Evolutionary conservation across 1,284 basidiomycete species (phyloP), one percentile per base, ranked within the genome.

Genomic region (Ceratobasidium sp.): DNA sequence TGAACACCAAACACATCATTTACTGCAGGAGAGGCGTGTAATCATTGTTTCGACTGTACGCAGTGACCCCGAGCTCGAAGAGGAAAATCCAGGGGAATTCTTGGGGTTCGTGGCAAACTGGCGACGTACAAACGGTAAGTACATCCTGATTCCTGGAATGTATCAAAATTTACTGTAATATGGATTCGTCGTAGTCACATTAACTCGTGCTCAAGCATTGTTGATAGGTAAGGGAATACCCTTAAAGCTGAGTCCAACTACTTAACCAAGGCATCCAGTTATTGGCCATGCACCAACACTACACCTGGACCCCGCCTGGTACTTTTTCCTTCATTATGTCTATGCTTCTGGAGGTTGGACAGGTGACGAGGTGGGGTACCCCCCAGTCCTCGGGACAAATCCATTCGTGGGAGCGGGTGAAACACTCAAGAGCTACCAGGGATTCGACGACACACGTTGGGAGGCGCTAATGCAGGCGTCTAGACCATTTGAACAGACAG

Each of bases 21-120:
- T 56, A 25, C 18, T 30, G 1, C 48, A 81, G 86, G 88, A 90
- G 80, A 84, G 87, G n/a, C 81, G 77, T 21, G 79, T 81, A 7
- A 81, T 83, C 60, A 87, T 90, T 74, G 83, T 90, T 14, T 88
- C 87, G 0, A 88, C 88, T 7, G 88, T 90, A 0, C 80, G 88
- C 73, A 88, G 86, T 75, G 87, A 84, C 75, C 80, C 78, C 0
- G 83, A 87, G 28, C 85, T 78, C 28, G 78, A 88, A 21, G 79
- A 83, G 12, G 84, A 81, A 44, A 83, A 83, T 69, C 75, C 83
- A 2, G 78, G 77, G 44, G 82, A 83, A 67, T 84, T 82, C 5
- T 80, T 85, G 7, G 83, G 84, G 46, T 83, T 90, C 74, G 86
- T 89, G 1, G 85, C 87, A 5, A 86, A 84, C 76, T 83, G 84